Base-by-base conservation (phyloP, 1,284 basidiomycete genomes). In the Phellopilus nigrolimitatus region DNA sequence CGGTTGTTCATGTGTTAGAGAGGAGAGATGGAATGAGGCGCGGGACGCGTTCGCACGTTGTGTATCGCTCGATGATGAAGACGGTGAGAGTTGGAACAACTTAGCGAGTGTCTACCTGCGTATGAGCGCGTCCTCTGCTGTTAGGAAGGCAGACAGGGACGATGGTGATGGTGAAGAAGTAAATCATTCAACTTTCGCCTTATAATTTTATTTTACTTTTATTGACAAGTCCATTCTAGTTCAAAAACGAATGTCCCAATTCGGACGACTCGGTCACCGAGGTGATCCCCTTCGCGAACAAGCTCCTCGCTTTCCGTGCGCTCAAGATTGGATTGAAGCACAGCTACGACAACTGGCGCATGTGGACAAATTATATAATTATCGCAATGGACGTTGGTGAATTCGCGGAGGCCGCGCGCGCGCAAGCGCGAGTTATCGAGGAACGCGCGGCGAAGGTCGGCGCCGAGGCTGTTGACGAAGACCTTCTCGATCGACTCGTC, bases 331-430 rank as follows among this genome's bases (percentile, higher is more conserved):
- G 95, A 3, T 78, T 99, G 53, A 86, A 84, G 59, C 82, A 80
- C 64, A 79, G 80, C 47, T 90, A 91, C 66, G 86, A 93, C 47
- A 95, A 95, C 62, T 99, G 95, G 95, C 80, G 91, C 13, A 95
- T 99, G 82, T 99, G 97, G 97, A 78, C 79, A 59, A 99, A 99
- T 71, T 98, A 95, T 73, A 95, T 95, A 88, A 75, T 97, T 59
- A 87, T 99, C 31, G 80, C 91, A 5, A 77, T 97, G 67, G 93
- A 98, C 61, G 88, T 97, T 12, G 95, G 95, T 5, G 90, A 97
- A 67, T 76, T 97, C 39, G 73, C 82, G 6, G 95, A 99, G 65
- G 88, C 93, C 0, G 84, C 82, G 47, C 84, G 91, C 21, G 95
- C 95, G 0, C 75, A 94, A 42, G 77, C 78, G 0, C 84, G 93